These are phyloP conservation scores for Sphagnum contortum DNA, from an alignment of 225 moss, liverwort and hornwort species.

Conservation along the genomic window DNA sequence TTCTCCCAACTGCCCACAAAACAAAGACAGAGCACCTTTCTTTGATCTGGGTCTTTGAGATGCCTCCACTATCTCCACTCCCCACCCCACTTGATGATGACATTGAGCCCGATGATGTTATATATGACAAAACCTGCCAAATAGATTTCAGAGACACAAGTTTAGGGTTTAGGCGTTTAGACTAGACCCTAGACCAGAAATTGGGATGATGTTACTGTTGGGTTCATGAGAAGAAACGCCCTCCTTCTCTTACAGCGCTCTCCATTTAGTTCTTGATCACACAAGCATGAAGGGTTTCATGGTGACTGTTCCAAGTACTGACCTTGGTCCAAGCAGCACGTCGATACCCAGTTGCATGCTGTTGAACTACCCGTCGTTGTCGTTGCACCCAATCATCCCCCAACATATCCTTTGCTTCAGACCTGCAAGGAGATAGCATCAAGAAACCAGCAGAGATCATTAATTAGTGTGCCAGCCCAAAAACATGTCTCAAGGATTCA, in stretches of 20 bases:
- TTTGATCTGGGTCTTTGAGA: conserved; percentile 73
- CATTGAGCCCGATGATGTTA: conserved; percentile 62
- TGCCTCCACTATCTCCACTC: conserved; percentile 44
- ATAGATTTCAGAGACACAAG: background rate
- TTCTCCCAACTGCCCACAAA: background rate
- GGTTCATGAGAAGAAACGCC: background rate
- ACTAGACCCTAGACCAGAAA: background rate
- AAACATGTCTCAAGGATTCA: too few relatives aligned
- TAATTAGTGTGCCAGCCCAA: background rate
- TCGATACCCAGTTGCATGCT: conserved; percentile 73
- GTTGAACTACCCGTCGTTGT: conserved; percentile 85
- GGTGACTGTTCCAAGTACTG: background rate
- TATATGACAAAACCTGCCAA: conserved; percentile 61
- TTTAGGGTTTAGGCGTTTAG: background rate
- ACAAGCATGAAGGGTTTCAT: background rate
- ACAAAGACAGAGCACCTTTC: conserved; percentile 46
- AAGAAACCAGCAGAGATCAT: conserved; percentile 3
- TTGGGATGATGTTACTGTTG: background rate
- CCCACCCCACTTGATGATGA: conserved; percentile 38
- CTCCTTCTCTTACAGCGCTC: background rate
- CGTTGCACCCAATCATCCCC: conserved; percentile 97
- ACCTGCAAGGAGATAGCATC: conserved; percentile 26
- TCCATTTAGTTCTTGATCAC: background rate
- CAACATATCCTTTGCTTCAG: conserved; percentile 91
- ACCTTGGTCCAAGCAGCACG: conserved; percentile 88